Conservation (phyloP, 2,329 filamentous ascomycete genomes). For the Microcera coccophila region DNA sequence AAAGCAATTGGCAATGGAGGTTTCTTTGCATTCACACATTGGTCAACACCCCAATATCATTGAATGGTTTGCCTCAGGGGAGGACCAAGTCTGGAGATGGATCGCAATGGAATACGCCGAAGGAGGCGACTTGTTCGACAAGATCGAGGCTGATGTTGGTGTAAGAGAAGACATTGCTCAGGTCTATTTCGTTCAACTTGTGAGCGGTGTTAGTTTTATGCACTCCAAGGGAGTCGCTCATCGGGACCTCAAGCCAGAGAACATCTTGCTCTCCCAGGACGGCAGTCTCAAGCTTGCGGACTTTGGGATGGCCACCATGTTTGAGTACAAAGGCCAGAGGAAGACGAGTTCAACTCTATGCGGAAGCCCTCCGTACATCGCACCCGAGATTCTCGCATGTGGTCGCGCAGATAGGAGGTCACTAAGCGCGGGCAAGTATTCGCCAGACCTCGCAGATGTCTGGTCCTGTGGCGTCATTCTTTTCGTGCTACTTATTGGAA, state of each 20-base stretch:
- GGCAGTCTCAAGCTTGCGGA: conserved; percentile 93
- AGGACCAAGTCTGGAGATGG: conserved; percentile 87
- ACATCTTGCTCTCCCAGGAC: conserved; percentile 80
- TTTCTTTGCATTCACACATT: conserved; percentile 82
- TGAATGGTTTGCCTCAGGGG: conserved; percentile 81
- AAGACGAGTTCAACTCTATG: conserved; percentile 87
- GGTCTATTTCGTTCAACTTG: conserved; percentile 89
- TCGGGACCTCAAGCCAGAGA: conserved; percentile 89
- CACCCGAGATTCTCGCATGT: conserved; percentile 76
- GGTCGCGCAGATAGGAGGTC: conserved; percentile 44
- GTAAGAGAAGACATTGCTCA: conserved; percentile 94
- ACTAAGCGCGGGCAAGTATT: conserved; percentile 57
- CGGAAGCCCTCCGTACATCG: conserved; percentile 94
- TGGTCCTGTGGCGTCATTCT: conserved; percentile 99
- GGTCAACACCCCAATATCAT: conserved; percentile 92
- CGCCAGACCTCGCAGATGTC: conserved; percentile 79
- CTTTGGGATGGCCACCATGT: conserved; percentile 92
- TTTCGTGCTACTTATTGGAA: conserved; percentile 90
- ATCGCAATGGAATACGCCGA: conserved; percentile 97
- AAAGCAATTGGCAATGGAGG: conserved; percentile 89
- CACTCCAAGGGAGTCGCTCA: conserved; percentile 95
- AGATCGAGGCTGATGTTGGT: conserved; percentile 96
- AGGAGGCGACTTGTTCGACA: conserved; percentile 96
- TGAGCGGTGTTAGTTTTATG: conserved; percentile 89
- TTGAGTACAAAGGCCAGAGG: conserved; percentile 78